These are phyloP conservation scores for Corylus americana DNA, from an alignment of 306 rosid species.

Conservation along the genomic window DNA sequence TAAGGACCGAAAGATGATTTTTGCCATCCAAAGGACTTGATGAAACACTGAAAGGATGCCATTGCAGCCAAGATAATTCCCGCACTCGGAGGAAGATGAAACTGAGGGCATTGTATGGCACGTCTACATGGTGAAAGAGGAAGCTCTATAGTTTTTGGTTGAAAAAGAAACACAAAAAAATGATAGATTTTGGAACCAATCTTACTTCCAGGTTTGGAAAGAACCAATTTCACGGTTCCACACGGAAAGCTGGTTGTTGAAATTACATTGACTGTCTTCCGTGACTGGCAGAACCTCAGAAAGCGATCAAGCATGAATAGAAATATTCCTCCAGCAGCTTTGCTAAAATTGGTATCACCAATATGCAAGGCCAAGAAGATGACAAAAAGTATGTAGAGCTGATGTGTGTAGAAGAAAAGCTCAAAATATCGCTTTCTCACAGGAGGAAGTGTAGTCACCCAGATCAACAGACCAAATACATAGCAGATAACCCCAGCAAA, in stretches of 20 bases:
- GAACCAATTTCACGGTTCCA: constrained; percentile 78
- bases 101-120: constrained; percentile 88
- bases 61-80: constrained; percentile 87
- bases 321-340: constrained; percentile 79
- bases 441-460: constrained; percentile 88
- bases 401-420: constrained; percentile 91
- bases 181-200: constrained; percentile 10
- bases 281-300: constrained; percentile 81
- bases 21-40: constrained; percentile 93
- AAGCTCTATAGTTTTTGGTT: constrained; percentile 23
- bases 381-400: constrained; percentile 72
- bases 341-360: constrained; percentile 74
- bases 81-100: constrained; percentile 85
- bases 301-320: constrained; percentile 86
- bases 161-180: neutral
- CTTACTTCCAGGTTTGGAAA: constrained; percentile 84
- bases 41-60: constrained; percentile 99
- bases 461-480: constrained; percentile 73
- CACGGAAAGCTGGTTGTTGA: constrained; percentile 83
- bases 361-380: constrained; percentile 84
- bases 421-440: constrained; percentile 73
- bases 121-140: constrained; percentile 43
- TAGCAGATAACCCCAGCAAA: constrained; percentile 81
- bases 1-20: constrained; percentile 68
- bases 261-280: constrained; percentile 62